Base-by-base conservation (phyloP, 2,329 filamentous ascomycete genomes). In the Neurospora crassa region DNA sequence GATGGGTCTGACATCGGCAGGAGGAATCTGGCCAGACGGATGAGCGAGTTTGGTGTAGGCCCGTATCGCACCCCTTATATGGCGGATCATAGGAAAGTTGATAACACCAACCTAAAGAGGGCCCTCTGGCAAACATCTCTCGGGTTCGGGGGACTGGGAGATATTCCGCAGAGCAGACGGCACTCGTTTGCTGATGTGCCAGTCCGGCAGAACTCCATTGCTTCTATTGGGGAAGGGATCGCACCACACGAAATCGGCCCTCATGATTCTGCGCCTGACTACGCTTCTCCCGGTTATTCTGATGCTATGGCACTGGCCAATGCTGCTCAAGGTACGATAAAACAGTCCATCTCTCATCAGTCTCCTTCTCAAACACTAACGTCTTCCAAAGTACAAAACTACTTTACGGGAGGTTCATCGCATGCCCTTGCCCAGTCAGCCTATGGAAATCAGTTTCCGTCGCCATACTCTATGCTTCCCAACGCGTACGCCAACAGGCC, bases 171-270 rank as follows among this genome's bases (percentile, higher is more conserved):
- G 76, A 93, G 91, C 76, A 87, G 92, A 72, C 89, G 92, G 40
- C 92, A 95, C 79, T 95, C 92, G 1, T 93, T 96, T 78, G 92
- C 89, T 69, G 90, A 90, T 76, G 85, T 90, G 76, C 88, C 87
- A 40, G 89, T 88, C 37, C 85, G 89, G 16, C 89, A 91, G 74
- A 86, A 84, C 2, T 90, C 89, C 2, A 87, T 90, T 74, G 86
- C 87, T 75, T 90, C 88, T 40, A 81, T 88, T 69, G 84, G 84
- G 68, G 88, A 90, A 75, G 79, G 83, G 68, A 80, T 82, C 47
- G 79, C 83, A 4, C 76, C 83, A 11, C 81, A 88, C 29, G 87
- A 89, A 20, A 78, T 80, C 11, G 80, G 80, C 2, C 77, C 80
- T 18, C 80, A 82, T 20, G 86, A 88, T 14, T 78, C 78, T 41